These are phyloP conservation scores for Crithidia acanthocephali DNA, from an alignment of 208 protist genomes.

Conservation along the genomic window DNA sequence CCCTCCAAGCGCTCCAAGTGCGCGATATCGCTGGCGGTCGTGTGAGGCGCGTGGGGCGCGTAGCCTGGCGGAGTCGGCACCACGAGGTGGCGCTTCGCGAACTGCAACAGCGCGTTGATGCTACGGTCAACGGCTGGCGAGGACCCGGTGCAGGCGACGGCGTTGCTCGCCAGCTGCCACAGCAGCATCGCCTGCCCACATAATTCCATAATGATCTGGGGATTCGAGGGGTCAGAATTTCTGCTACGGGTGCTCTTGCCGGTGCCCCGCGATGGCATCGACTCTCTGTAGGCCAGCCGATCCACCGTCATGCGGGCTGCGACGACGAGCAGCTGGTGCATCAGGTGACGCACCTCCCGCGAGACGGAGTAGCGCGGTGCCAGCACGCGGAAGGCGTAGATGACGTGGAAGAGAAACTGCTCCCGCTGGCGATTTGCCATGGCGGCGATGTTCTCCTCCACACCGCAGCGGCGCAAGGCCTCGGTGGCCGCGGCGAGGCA, in stretches of 20 bases:
- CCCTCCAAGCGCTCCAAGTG: conserved; percentile 15
- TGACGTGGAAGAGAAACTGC: not conserved
- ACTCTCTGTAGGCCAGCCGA: not conserved
- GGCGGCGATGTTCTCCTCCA: conserved; percentile 4
- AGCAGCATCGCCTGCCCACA: conserved; percentile 11
- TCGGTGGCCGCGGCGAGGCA: not conserved
- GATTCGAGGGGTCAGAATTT: not conserved
- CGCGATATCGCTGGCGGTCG: not conserved
- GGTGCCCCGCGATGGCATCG: too few relatives aligned
- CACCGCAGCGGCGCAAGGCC: conserved; percentile 9
- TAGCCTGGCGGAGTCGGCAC: not conserved
- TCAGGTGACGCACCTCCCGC: conserved; percentile 25
- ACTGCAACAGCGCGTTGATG: conserved; percentile 38
- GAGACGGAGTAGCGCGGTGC: conserved; percentile 25
- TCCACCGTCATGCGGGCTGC: conserved; percentile 16
- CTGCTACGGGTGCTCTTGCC: not conserved
- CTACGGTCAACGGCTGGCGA: conserved; percentile 41
- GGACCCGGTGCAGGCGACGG: conserved; percentile 22
- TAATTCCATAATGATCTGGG: not conserved
- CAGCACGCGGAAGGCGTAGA: conserved; percentile 31
- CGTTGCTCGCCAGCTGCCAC: conserved; percentile 37
- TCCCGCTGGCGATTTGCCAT: not conserved
- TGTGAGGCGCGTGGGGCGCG: not conserved
- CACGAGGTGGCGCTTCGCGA: conserved; percentile 25
- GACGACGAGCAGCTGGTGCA: conserved; percentile 36